A percentile compares a stretch with the other conserved stretches of the same genome.
Evolutionary conservation across 495 filamentous ascomycete species (phyloP).

Genomic region (Patellaria atrata): DNA sequence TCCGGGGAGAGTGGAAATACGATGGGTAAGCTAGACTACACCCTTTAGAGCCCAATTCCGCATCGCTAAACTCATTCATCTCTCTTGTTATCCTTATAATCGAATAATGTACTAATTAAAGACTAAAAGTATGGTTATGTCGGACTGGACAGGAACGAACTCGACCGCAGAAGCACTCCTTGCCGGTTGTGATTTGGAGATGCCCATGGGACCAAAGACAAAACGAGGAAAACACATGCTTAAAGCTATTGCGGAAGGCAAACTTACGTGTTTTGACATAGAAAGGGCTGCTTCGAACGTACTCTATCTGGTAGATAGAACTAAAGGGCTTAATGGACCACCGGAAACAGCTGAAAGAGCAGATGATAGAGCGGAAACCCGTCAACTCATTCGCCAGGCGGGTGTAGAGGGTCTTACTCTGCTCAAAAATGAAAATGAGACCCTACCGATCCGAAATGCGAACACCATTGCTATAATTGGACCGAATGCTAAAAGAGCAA

Average conservation of each 20-base stretch:
- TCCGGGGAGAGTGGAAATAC: constrained; percentile 60
- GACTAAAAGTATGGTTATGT: constrained; percentile 16
- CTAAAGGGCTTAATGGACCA: constrained; percentile 14
- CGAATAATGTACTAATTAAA: constrained; percentile 20
- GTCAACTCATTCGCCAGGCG: constrained; percentile 16
- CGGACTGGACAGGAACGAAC: constrained; percentile 23
- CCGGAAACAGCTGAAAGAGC: constrained; percentile 16
- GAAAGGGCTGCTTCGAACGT: constrained; percentile 24
- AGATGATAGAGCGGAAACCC: constrained; percentile 14
- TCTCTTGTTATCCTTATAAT: constrained; percentile 12
- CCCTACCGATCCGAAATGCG: constrained; percentile 19
- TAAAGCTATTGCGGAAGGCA: constrained; percentile 15
- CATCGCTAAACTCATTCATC: constrained; percentile 1
- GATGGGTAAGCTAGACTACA: constrained; percentile 31
- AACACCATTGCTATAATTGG: constrained; percentile 61
- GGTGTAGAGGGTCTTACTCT: constrained; percentile 24
- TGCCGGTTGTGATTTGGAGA: constrained; percentile 20
- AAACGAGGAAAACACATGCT: constrained; percentile 12
- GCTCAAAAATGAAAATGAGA: constrained; percentile 24
- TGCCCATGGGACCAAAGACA: constrained; percentile 19
- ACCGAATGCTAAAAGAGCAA: constrained; percentile 62
- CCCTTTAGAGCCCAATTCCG: no score
- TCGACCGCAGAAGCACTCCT: constrained; percentile 14
- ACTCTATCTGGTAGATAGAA: constrained; percentile 19
- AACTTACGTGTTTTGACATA: constrained; percentile 15